These are phyloP conservation scores for Naganishia vaughanmartiniae DNA, from an alignment of 768 basidiomycete species.

Conservation along the genomic window DNA sequence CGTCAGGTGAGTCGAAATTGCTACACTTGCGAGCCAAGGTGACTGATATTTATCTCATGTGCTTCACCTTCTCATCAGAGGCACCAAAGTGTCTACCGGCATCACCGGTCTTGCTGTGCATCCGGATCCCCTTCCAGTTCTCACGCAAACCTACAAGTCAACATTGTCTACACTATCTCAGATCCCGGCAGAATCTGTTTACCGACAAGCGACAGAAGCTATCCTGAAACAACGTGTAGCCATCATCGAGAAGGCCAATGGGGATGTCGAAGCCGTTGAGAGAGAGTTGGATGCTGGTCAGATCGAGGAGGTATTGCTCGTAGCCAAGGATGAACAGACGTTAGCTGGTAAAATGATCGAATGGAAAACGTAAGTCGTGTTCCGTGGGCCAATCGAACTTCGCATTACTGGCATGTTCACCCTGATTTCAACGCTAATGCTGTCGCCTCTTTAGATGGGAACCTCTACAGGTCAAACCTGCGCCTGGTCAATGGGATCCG, in stretches of 20 bases:
- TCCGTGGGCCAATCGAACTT: constrained; percentile 8
- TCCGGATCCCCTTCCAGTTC: constrained; percentile 75
- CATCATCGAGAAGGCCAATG: constrained; percentile 66
- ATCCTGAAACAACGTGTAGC: constrained; percentile 75
- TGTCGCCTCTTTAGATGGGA: constrained; percentile 68
- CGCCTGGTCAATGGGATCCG: constrained; percentile 78
- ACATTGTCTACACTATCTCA: constrained; percentile 67
- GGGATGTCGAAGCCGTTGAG: constrained; percentile 68
- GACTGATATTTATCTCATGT: neutral
- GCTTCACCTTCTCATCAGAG: neutral
- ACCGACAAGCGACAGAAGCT: constrained; percentile 83
- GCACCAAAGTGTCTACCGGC: constrained; percentile 64
- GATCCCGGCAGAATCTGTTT: constrained; percentile 78
- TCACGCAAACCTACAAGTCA: constrained; percentile 69
- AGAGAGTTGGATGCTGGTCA: constrained; percentile 75
- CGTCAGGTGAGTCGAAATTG: constrained; percentile 4
- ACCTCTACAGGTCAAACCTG: constrained; percentile 74
- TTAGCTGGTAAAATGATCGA: constrained; percentile 80
- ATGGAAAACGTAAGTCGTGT: constrained; percentile 82
- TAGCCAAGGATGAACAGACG: constrained; percentile 76
- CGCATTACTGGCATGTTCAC: neutral
- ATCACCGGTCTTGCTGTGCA: constrained; percentile 81
- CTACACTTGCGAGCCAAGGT: neutral
- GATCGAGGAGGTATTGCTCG: constrained; percentile 78
- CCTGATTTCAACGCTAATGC: neutral